Evolutionary conservation across 169 alveolate species (phyloP).

Genomic region (Plasmodium ovale): DNA sequence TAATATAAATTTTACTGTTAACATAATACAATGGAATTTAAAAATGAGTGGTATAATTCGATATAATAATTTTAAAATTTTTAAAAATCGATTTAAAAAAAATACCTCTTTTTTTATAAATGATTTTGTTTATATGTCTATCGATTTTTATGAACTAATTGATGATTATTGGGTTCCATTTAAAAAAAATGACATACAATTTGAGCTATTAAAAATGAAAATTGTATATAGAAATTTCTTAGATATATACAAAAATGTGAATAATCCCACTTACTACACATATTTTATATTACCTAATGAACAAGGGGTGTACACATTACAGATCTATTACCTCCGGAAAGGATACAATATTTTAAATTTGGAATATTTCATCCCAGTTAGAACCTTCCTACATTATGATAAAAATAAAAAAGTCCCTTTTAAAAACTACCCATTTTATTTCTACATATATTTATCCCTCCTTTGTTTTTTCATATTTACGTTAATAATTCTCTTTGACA

Average conservation of each 20-base stretch:
- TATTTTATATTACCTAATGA: constrained; percentile 30
- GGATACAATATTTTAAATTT: constrained; percentile 71
- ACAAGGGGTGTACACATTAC: constrained; percentile 73
- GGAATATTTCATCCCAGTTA: constrained; percentile 45
- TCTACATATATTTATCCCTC: constrained; percentile 62
- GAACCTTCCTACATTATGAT: constrained; percentile 63
- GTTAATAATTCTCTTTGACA: constrained; percentile 51
- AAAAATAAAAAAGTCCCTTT: constrained; percentile 58
- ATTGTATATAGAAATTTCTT: constrained; percentile 32
- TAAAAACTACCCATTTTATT: constrained; percentile 53
- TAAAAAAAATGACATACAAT: constrained; percentile 53
- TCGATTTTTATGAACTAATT: constrained; percentile 60
- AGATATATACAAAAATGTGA: background rate
- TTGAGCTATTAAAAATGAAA: constrained; percentile 32
- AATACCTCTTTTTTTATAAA: constrained; percentile 16
- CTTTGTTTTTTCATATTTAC: constrained; percentile 39
- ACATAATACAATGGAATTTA: constrained; percentile 61
- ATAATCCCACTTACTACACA: constrained; percentile 58
- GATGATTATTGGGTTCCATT: constrained; percentile 58
- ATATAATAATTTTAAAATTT: constrained; percentile 65
- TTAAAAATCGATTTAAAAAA: background rate
- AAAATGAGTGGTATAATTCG: constrained; percentile 67
- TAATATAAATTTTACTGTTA: constrained; percentile 19
- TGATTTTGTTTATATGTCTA: constrained; percentile 31
- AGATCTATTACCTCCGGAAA: constrained; percentile 49